Conservation (phyloP, 2,329 filamentous ascomycete genomes). For the Gyromitra esculenta region DNA sequence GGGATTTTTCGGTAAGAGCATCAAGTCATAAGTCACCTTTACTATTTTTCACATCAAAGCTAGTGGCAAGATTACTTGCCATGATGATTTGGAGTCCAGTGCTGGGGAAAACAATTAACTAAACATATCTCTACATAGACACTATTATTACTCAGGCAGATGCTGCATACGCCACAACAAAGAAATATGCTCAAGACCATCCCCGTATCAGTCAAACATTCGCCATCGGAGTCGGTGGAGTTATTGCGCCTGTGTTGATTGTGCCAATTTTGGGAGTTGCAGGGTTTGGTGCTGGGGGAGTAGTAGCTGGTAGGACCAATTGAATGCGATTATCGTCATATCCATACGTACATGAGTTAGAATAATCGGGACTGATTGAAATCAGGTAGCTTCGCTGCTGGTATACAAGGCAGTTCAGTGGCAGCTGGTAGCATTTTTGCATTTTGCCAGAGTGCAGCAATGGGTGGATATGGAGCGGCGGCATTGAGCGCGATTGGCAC, state of each 20-base stretch:
- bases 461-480: slow-evolving; percentile 46
- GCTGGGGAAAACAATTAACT: not conserved
- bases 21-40: not conserved
- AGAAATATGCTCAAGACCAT: slow-evolving; percentile 16
- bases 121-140: slow-evolving; percentile 4
- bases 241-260: slow-evolving; percentile 21
- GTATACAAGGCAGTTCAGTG: slow-evolving; percentile 30
- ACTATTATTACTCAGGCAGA: not conserved
- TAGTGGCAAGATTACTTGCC: not conserved
- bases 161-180: not conserved
- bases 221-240: slow-evolving; percentile 15
- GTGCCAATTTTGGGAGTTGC: slow-evolving; percentile 17
- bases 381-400: slow-evolving; percentile 33
- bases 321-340: not conserved
- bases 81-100: not conserved
- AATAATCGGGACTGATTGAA: not conserved
- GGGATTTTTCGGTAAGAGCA: slow-evolving; percentile 20
- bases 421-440: slow-evolving; percentile 38
- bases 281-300: slow-evolving; percentile 34
- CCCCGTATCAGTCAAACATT: slow-evolving; percentile 11
- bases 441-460: slow-evolving; percentile 45
- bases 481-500: slow-evolving; percentile 1
- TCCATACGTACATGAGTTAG: not conserved
- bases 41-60: not conserved
- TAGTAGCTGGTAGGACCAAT: slow-evolving; percentile 30